phyloP scores from a whole-genome alignment of 2,329 filamentous ascomycete genomes.

The Arthrobotrys sphaeroides region DNA sequence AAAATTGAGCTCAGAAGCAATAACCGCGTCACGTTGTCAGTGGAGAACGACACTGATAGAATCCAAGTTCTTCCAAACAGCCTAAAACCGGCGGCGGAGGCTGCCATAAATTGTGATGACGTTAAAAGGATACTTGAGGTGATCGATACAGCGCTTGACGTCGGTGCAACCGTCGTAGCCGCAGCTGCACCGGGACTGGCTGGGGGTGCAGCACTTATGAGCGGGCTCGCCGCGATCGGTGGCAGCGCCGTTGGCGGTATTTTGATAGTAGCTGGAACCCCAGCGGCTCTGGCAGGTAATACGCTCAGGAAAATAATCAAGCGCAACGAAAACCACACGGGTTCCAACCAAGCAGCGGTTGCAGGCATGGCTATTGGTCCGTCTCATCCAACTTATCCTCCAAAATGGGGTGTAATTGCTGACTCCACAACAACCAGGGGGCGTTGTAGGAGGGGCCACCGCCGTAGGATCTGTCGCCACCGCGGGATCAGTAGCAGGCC shows the following conservation, averaged over 20 bases:
- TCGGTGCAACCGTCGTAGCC: not conserved
- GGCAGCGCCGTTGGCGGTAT: not conserved
- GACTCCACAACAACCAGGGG: not conserved
- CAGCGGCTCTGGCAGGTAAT: not conserved
- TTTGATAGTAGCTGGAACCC: not conserved
- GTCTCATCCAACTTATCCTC: not conserved
- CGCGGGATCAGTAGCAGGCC: not conserved
- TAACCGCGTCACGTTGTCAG: not conserved
- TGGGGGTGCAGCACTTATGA: not conserved
- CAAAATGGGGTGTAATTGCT: not conserved
- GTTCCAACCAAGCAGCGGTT: not conserved
- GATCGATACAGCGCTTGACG: not conserved
- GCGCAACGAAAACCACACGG: not conserved
- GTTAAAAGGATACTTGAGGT: not conserved
- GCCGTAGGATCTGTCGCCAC: not conserved
- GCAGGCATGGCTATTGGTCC: not conserved
- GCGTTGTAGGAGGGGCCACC: not conserved
- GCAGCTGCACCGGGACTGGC: not conserved
- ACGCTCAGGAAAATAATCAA: not conserved
- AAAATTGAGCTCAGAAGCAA: not conserved
- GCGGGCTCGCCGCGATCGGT: not conserved
- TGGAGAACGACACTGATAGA: not conserved
- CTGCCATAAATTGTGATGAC: not conserved
- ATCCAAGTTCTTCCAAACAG: not conserved
- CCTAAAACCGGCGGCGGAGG: not conserved